These are phyloP conservation scores for Phytophthora citrophthora DNA, from an alignment of 352 stramenopile species.

Conservation along the genomic window DNA sequence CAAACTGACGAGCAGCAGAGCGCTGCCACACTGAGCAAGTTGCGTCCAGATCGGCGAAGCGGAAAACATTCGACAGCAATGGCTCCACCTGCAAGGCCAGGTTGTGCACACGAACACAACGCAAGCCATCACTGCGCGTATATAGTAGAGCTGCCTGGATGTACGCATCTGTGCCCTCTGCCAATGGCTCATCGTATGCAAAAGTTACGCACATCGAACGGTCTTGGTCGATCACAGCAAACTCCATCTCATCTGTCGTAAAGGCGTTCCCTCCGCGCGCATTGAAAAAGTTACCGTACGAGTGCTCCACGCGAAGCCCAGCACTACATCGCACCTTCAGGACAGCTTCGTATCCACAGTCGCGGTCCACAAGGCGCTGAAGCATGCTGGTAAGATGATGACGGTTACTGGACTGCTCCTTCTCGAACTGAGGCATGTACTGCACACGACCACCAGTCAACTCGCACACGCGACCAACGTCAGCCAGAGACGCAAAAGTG, in stretches of 20 bases:
- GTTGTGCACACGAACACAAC: constrained; percentile 93
- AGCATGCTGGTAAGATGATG: constrained; percentile 82
- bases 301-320: constrained; percentile 86
- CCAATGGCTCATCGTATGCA: constrained; percentile 86
- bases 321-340: constrained; percentile 89
- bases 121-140: constrained; percentile 82
- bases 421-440: constrained; percentile 90
- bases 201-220: constrained; percentile 88
- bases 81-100: constrained; percentile 79
- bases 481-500: constrained; percentile 81
- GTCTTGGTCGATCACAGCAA: constrained; percentile 88
- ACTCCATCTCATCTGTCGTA: constrained; percentile 88
- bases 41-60: constrained; percentile 87
- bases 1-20: constrained; percentile 77
- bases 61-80: constrained; percentile 89
- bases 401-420: constrained; percentile 81
- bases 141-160: constrained; percentile 92
- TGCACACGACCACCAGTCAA: constrained; percentile 86
- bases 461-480: constrained; percentile 82
- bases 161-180: constrained; percentile 76
- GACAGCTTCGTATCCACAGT: constrained; percentile 87
- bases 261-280: constrained; percentile 59
- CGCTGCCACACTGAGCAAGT: constrained; percentile 88
- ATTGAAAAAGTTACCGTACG: constrained; percentile 85
- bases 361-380: constrained; percentile 72